Conservation (phyloP, 2,329 filamentous ascomycete species). For the Chalaropsis ovoidea region DNA sequence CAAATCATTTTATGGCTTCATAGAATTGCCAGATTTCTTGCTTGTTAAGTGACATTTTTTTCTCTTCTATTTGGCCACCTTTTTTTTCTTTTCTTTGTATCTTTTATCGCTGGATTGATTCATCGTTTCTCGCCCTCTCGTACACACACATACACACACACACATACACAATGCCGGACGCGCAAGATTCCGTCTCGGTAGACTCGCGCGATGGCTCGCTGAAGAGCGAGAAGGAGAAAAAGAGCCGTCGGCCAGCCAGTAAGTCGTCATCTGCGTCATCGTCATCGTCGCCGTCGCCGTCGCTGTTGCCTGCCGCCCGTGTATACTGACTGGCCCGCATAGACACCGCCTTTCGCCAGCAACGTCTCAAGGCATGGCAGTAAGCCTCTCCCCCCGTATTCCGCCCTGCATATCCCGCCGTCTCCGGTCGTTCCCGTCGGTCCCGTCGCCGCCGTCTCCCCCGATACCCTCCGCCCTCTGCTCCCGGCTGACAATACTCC, state of each 20-base stretch:
- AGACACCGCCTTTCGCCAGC: constrained; percentile 96
- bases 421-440: constrained; percentile 49
- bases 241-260: constrained; percentile 89
- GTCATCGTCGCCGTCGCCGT: background rate
- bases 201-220: constrained; percentile 43
- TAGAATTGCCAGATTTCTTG: background rate
- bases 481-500: constrained; percentile 9
- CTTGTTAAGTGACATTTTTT: background rate
- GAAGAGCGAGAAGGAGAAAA: constrained; percentile 61
- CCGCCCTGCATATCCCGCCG: constrained; percentile 37
- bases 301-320: background rate
- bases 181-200: constrained; percentile 39
- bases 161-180: constrained; percentile 39
- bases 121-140: background rate
- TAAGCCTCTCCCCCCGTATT: constrained; percentile 38
- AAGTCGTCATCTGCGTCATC: constrained; percentile 35
- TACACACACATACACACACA: background rate
- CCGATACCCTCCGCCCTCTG: background rate
- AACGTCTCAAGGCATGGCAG: constrained; percentile 98
- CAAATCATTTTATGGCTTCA: constrained; percentile 2
- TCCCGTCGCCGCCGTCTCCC: constrained; percentile 43
- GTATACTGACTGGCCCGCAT: constrained; percentile 23
- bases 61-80: background rate
- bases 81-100: constrained; percentile 6
- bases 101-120: constrained; percentile 1